A percentile compares a stretch with the other conserved stretches of the same genome.
Conservation (phyloP, 2,329 filamentous ascomycete species). For the Didymellaceae sp. region DNA sequence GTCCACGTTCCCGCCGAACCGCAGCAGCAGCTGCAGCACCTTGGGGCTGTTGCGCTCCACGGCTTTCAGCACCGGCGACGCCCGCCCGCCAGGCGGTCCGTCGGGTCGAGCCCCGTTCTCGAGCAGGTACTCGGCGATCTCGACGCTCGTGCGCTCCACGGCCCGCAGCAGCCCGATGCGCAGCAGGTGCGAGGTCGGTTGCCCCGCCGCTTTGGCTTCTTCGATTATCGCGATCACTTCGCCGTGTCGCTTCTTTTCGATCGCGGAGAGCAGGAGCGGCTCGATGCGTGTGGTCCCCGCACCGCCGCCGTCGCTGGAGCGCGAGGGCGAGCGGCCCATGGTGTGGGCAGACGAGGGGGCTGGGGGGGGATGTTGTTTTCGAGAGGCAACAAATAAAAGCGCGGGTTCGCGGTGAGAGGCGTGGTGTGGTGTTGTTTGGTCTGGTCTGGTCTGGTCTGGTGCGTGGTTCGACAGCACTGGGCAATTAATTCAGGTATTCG, state of each 20-base stretch:
- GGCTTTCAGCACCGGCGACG: constrained; percentile 41
- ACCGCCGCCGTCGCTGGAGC: constrained; percentile 45
- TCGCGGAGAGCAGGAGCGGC: constrained; percentile 45
- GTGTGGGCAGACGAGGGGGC: constrained; percentile 9
- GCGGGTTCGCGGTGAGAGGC: too few relatives aligned
- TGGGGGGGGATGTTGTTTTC: not conserved
- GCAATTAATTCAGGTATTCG: too few relatives aligned
- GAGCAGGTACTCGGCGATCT: constrained; percentile 42
- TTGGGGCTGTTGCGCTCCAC: constrained; percentile 37
- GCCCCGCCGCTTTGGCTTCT: constrained; percentile 38
- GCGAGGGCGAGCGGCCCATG: constrained; percentile 46
- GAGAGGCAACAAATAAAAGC: constrained; percentile 16
- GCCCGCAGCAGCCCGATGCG: constrained; percentile 47
- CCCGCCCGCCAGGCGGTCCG: constrained; percentile 38
- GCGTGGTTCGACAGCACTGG: too few relatives aligned
- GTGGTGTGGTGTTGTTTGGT: too few relatives aligned
- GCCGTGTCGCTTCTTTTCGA: constrained; percentile 40
- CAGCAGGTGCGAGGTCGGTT: constrained; percentile 44
- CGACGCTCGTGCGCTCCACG: constrained; percentile 40
- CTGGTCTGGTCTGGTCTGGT: too few relatives aligned
- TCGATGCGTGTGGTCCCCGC: constrained; percentile 39
- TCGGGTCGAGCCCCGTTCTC: constrained; percentile 44
- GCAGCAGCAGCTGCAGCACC: constrained; percentile 42
- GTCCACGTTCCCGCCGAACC: constrained; percentile 42
- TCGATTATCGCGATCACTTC: constrained; percentile 47